Evolutionary conservation across 108 stramenopile genomes (phyloP), one percentile per base, ranked within the genome.

Genomic region (Hondaea fermentalgiana): DNA sequence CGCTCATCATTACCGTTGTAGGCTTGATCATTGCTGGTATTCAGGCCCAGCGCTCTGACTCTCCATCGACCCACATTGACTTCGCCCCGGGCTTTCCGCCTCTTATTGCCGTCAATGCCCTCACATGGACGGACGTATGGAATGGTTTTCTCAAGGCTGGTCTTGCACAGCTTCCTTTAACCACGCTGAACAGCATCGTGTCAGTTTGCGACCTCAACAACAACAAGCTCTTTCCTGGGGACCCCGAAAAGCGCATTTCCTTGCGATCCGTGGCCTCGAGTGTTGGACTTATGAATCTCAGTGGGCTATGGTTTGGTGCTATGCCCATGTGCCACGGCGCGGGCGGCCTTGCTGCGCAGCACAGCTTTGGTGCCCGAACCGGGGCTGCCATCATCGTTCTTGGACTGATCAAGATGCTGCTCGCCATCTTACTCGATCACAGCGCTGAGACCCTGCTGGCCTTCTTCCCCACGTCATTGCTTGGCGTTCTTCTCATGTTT

Each of bases 271-370:
- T 96, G 5, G 90, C 92, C 14, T 87, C 95, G 44, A 94, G 93
- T 3, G 94, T 96, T 4, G 95, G 96, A 58, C 87, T 95, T 2
- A 94, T 96, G 95, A 96, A 96, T 88, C 72, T 93, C 4, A 16
- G 95, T 10, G 58, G 94, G 12, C 94, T 94, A 88, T 95, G 95
- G 49, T 93, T 97, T 60, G 96, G 96, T 21, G 87, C 87, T 14
- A 95, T 96, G 95, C 96, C 96, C 6, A 94, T 92, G 87, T 97
- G 96, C 88, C 96, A 97, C 89, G 96, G 96, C 28, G 96, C 96
- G 21, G 96, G 96, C 35, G 96, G 96, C 43, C 90, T 97, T 57
- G 96, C 96, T 1, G 96, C 94, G 29, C 96, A 97, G 88, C 93
- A 95, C 92, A 44, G 94, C 23, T 93, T 97, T 55, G 96, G 96